Evolutionary conservation across 2,329 filamentous ascomycete species (phyloP).

Genomic region (Neonectria neomacrospora): DNA sequence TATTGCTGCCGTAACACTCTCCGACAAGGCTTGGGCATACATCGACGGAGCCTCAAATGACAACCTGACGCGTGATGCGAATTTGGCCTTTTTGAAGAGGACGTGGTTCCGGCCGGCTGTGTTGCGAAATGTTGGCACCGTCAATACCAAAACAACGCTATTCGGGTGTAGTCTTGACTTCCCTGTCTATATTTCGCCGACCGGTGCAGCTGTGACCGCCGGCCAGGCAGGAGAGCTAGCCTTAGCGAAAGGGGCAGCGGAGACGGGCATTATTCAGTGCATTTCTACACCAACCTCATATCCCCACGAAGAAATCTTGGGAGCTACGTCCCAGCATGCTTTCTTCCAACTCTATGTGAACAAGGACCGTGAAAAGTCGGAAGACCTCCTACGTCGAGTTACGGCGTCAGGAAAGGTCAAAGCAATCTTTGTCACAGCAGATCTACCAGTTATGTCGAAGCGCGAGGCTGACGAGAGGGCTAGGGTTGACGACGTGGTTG

Average conservation of each 20-base stretch:
- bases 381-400: slow-evolving; percentile 9
- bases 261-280: slow-evolving; percentile 15
- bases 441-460: slow-evolving; percentile 25
- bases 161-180: slow-evolving; percentile 35
- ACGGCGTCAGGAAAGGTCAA: slow-evolving; percentile 15
- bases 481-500: background rate
- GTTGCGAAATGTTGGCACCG: slow-evolving; percentile 31
- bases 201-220: slow-evolving; percentile 57
- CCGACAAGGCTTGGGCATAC: slow-evolving; percentile 41
- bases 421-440: slow-evolving; percentile 27
- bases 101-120: slow-evolving; percentile 43
- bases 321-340: slow-evolving; percentile 1
- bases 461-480: slow-evolving; percentile 27
- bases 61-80: slow-evolving; percentile 38
- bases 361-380: slow-evolving; percentile 25
- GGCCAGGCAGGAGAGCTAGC: slow-evolving; percentile 50
- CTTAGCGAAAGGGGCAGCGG: slow-evolving; percentile 17
- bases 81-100: slow-evolving; percentile 28
- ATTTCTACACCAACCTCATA: slow-evolving; percentile 26
- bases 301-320: slow-evolving; percentile 23
- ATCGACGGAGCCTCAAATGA: slow-evolving; percentile 42
- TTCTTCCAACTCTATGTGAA: slow-evolving; percentile 31
- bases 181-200: slow-evolving; percentile 48
- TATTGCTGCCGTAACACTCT: slow-evolving; percentile 26
- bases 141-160: slow-evolving; percentile 29